Conservation (phyloP, 1,139 yeast species). For the Hansenula anomala region DNA sequence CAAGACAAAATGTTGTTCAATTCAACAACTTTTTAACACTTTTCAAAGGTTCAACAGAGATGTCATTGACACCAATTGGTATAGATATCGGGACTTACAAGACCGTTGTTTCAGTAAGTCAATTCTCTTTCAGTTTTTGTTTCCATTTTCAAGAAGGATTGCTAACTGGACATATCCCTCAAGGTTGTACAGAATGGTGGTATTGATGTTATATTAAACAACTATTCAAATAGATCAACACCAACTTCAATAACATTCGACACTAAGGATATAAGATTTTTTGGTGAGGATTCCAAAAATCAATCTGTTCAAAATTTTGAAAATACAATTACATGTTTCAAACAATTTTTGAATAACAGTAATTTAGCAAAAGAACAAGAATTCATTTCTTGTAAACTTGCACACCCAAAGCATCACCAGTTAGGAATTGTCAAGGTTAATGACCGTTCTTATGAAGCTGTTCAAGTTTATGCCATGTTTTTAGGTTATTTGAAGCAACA, state of each 20-base stretch:
- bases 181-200: constrained; percentile 4
- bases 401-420: neutral
- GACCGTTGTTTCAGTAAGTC: constrained; percentile 70
- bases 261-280: neutral
- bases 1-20: no score
- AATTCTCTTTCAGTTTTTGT: no score
- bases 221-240: constrained; percentile 1
- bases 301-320: constrained; percentile 1
- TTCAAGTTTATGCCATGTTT: constrained; percentile 1
- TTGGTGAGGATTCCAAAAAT: constrained; percentile 5
- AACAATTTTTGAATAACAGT: neutral
- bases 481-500: constrained; percentile 50
- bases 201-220: constrained; percentile 3
- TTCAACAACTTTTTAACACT: no score
- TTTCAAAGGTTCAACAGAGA: neutral
- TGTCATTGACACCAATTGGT: constrained; percentile 62
- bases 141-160: no score
- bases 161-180: no score
- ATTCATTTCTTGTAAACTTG: neutral
- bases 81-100: constrained; percentile 91
- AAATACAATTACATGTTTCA: neutral
- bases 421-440: neutral
- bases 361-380: neutral
- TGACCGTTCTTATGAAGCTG: neutral
- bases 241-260: constrained; percentile 1